These are phyloP conservation scores for Petunia axillaris DNA, from an alignment of 257 asterid genomes.

Conservation along the genomic window DNA sequence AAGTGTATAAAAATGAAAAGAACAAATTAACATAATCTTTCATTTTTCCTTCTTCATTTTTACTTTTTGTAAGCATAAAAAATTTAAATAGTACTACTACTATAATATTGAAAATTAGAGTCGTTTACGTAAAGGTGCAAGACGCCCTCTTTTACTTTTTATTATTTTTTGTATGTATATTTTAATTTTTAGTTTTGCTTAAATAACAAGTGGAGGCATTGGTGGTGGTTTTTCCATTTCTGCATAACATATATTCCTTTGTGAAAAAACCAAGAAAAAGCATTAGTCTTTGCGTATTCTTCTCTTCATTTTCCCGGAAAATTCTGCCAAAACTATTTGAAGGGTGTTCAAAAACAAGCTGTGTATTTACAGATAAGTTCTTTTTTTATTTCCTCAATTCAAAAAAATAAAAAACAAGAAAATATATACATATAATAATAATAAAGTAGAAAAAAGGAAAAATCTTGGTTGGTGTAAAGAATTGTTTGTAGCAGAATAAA, in stretches of 20 bases:
- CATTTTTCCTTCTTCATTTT: neutral
- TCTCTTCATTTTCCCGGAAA: conserved; percentile 42
- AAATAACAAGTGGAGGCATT: conserved; percentile 26
- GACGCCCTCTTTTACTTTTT: conserved; percentile 29
- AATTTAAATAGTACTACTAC: no score
- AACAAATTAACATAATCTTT: neutral
- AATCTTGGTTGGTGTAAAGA: conserved; percentile 20
- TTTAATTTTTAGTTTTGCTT: neutral
- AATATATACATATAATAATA: no score
- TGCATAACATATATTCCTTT: conserved; percentile 34
- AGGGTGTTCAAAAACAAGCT: conserved; percentile 53
- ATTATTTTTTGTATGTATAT: neutral
- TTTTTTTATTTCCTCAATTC: conserved; percentile 32
- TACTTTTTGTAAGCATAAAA: no score
- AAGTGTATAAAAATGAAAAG: neutral
- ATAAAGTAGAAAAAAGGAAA: conserved; percentile 21
- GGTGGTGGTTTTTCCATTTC: conserved; percentile 38
- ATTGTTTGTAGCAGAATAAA: conserved; percentile 42
- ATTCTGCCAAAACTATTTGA: conserved; percentile 38
- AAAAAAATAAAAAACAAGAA: neutral
- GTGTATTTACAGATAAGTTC: conserved; percentile 47
- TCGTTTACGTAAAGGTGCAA: conserved; percentile 54
- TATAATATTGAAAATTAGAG: conserved; percentile 28
- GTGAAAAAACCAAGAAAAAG: conserved; percentile 16
- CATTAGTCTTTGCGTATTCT: conserved; percentile 22